Percentiles rank a stretch among this genome's conserved stretches.
Conservation (phyloP, 768 basidiomycete genomes). For the Mycena haematopus region DNA sequence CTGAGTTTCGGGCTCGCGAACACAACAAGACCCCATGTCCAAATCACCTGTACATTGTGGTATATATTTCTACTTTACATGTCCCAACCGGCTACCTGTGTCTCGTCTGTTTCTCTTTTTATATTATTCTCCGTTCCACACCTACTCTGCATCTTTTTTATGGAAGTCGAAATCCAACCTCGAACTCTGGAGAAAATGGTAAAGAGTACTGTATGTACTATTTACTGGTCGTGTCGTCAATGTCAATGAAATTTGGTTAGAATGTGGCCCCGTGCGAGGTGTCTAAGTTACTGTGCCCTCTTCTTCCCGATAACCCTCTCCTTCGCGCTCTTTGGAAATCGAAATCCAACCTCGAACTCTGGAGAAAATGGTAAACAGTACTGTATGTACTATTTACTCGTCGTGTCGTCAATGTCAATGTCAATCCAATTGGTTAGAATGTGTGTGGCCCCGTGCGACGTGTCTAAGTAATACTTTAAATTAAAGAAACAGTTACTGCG, state of each 20-base stretch:
- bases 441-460: no score
- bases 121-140: constrained; percentile 22
- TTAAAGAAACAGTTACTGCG: no score
- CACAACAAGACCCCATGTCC: constrained; percentile 10
- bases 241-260: constrained; percentile 27
- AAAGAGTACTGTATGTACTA: constrained; percentile 40
- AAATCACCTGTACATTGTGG: constrained; percentile 21
- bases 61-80: constrained; percentile 25
- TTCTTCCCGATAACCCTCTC: constrained; percentile 55
- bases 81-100: background rate
- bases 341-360: no score
- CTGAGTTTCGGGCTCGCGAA: constrained; percentile 35
- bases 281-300: constrained; percentile 34
- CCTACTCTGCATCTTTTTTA: background rate
- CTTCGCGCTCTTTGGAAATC: constrained; percentile 65
- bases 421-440: no score
- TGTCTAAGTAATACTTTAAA: no score
- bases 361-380: no score
- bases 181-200: constrained; percentile 26
- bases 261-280: no score
- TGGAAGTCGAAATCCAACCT: background rate
- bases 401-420: no score
- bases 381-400: no score
- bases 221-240: constrained; percentile 31
- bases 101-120: constrained; percentile 22